Evolutionary conservation across 1,284 basidiomycete genomes (phyloP).

Genomic region (Spongispora temasekensis): DNA sequence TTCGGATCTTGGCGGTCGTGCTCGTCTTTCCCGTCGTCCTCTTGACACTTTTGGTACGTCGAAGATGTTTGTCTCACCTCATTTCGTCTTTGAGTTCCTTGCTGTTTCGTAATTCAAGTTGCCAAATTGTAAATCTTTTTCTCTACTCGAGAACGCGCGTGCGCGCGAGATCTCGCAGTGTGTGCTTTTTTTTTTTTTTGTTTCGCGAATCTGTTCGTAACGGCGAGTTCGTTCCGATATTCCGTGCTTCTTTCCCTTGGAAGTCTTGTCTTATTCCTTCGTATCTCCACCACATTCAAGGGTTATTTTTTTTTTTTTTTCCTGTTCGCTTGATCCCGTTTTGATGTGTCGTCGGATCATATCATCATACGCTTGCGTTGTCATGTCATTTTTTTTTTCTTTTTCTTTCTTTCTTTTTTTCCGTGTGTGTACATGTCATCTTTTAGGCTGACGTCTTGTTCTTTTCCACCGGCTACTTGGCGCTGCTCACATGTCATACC

Average conservation of each 20-base stretch:
- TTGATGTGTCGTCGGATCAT: conserved; percentile 7
- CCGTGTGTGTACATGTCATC: conserved; percentile 1
- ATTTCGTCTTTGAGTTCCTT: background rate
- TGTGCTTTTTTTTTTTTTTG: background rate
- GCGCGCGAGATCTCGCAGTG: too few species aligned
- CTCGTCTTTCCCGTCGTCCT: conserved; percentile 64
- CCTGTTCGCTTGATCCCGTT: conserved; percentile 6
- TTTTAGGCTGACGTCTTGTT: conserved; percentile 18
- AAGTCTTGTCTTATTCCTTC: background rate
- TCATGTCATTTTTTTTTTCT: conserved; percentile 3
- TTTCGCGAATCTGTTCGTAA: background rate
- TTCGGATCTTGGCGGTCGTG: conserved; percentile 63
- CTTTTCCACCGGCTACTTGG: background rate
- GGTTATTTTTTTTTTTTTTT: background rate
- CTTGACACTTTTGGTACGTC: conserved; percentile 64
- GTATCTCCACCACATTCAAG: conserved; percentile 17
- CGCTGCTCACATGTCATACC: background rate
- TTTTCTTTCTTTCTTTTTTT: background rate
- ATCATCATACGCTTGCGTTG: background rate
- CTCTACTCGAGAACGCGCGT: conserved; percentile 4
- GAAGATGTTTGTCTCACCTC: background rate
- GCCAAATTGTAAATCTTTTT: conserved; percentile 15
- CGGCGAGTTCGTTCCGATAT: conserved; percentile 8
- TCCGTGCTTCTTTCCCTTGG: background rate
- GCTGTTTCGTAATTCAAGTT: conserved; percentile 16